Evolutionary conservation across 2,329 filamentous ascomycete species (phyloP).

Genomic region (Trichophyton mentagrophytes): DNA sequence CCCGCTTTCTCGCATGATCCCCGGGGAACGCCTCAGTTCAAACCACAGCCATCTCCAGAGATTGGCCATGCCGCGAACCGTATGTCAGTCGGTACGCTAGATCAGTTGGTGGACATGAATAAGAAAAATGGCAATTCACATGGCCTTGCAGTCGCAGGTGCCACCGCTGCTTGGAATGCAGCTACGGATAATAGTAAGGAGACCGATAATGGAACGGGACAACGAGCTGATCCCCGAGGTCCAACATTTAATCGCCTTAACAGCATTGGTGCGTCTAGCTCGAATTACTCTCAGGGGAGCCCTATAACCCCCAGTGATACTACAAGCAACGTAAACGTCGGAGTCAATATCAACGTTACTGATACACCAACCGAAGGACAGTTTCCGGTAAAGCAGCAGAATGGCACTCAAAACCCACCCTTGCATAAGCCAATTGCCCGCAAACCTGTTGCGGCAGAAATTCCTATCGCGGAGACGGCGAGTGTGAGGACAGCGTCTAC

Average conservation of each 20-base stretch:
- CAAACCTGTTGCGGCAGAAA: slow-evolving; percentile 37
- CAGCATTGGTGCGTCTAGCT: slow-evolving; percentile 10
- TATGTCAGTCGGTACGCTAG: slow-evolving; percentile 68
- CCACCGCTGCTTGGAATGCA: slow-evolving; percentile 30
- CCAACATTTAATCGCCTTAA: slow-evolving; percentile 7
- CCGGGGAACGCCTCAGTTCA: slow-evolving; percentile 54
- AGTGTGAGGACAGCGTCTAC: slow-evolving; percentile 24
- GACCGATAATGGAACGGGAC: neutral
- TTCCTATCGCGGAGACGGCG: slow-evolving; percentile 13
- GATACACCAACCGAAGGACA: neutral
- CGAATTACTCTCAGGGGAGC: slow-evolving; percentile 8
- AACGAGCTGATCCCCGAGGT: neutral
- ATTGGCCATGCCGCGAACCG: slow-evolving; percentile 69
- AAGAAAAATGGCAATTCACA: slow-evolving; percentile 29
- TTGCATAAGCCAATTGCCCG: slow-evolving; percentile 21
- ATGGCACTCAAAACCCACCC: slow-evolving; percentile 29
- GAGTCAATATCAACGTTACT: neutral
- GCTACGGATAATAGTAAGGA: neutral
- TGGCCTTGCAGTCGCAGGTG: slow-evolving; percentile 26
- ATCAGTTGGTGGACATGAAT: slow-evolving; percentile 62
- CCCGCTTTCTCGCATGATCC: slow-evolving; percentile 69
- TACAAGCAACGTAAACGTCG: neutral
- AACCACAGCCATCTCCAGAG: slow-evolving; percentile 62
- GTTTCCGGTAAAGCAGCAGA: slow-evolving; percentile 15
- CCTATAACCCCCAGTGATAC: slow-evolving; percentile 6